Base-by-base conservation (phyloP, 1,139 yeast species). In the Nematodospora anomalae region DNA sequence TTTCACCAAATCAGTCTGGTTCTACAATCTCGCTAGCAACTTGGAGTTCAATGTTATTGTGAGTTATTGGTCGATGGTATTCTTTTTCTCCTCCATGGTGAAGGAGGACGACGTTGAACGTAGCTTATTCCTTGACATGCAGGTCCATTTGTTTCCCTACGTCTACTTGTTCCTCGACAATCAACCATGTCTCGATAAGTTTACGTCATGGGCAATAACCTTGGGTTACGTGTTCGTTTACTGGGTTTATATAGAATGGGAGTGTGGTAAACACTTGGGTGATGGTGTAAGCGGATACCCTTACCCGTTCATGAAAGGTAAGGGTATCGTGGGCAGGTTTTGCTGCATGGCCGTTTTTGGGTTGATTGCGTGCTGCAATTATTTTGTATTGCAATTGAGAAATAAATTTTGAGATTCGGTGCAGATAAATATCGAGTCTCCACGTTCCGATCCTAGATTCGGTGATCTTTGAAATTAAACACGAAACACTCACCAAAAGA, bases 131-230 rank as follows among this genome's bases (percentile, higher is more conserved):
- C 37, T 56, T 30, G 62, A 57, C 31, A 37, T 55, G 30, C 46
- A 49, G 37, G 52, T 55, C 11, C 62, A 57, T 36, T 30, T 51
- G n/a, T 44, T 53, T 15, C 62, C 62, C 1, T 57, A 52, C 24
- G 9, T 45, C 6, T 43, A 44, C 30, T 28, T 43, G 15, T n/a
- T 43, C 3, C 30, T 41, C 14, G 45, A 43, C 28, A 21, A 16
- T 11, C 31, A 31, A 10, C 30, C 28, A 12, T 18, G 18, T 5
- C 7, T 32, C 4, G 10, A 26, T 16, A 16, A 21, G 11, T 14
- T 26, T 7, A 15, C 6, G 5, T 29, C 41, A 3, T 30, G 34
- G 22, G 16, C 21, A 4, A 13, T 26, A 4, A 41, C 43, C 1
- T 6, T 35, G n/a, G 35, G 24, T 16, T 30, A 26, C 14, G 10